Conservation (phyloP, 768 basidiomycete genomes). For the Saitozyma podzolica region DNA sequence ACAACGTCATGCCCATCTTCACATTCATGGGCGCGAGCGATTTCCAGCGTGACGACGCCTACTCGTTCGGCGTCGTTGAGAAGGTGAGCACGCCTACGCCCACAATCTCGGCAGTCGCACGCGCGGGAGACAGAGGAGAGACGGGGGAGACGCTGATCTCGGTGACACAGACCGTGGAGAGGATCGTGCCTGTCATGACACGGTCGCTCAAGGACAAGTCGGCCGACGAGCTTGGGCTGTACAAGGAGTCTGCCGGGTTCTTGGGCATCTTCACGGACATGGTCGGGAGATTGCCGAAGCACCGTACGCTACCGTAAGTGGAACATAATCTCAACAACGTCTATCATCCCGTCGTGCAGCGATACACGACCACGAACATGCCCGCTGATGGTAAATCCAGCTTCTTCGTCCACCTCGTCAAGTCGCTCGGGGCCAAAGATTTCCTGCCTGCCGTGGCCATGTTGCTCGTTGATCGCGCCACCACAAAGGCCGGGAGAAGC, state of each 20-base stretch:
- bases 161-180: slow-evolving; percentile 74
- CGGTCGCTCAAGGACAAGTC: slow-evolving; percentile 69
- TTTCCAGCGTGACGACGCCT: slow-evolving; percentile 92
- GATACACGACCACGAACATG: not conserved
- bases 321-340: too few relatives aligned
- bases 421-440: slow-evolving; percentile 73
- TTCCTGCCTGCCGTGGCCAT: slow-evolving; percentile 81
- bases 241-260: slow-evolving; percentile 55
- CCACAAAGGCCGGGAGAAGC: slow-evolving; percentile 64
- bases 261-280: slow-evolving; percentile 92
- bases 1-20: slow-evolving; percentile 96
- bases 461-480: slow-evolving; percentile 77
- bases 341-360: not conserved
- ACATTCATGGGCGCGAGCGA: slow-evolving; percentile 99
- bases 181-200: slow-evolving; percentile 90
- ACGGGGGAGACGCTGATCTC: not conserved
- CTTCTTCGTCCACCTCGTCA: slow-evolving; percentile 84
- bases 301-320: slow-evolving; percentile 80
- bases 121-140: too few relatives aligned
- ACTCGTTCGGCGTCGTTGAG: slow-evolving; percentile 92
- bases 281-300: slow-evolving; percentile 83
- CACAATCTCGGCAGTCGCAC: not conserved
- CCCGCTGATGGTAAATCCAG: slow-evolving; percentile 53
- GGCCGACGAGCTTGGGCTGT: slow-evolving; percentile 4
- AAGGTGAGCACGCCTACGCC: slow-evolving; percentile 60